phyloP scores from a whole-genome alignment of 2,329 filamentous ascomycete genomes.

The Pestalotiopsis sp. region DNA sequence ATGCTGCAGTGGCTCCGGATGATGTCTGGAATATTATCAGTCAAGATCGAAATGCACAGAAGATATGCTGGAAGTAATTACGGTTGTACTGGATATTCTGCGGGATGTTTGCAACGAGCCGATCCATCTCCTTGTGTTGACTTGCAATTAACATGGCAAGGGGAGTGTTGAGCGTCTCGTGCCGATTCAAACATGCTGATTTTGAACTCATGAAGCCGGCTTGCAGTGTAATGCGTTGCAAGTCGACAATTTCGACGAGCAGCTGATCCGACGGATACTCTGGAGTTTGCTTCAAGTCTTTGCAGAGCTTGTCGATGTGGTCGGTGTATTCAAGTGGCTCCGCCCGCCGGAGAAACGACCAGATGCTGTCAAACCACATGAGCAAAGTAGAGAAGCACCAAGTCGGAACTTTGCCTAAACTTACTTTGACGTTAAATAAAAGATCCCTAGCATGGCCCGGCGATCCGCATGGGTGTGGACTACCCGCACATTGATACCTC shows the following conservation, averaged over 20 bases:
- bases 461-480: not conserved
- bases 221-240: not conserved
- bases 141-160: not conserved
- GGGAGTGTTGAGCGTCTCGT: not conserved
- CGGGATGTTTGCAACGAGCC: not conserved
- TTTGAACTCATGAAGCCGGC: not conserved
- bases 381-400: not conserved
- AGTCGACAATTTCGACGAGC: not conserved
- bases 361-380: not conserved
- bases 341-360: not conserved
- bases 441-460: not conserved
- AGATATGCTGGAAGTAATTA: not conserved
- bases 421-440: slow-evolving; percentile 1
- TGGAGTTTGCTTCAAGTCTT: not conserved
- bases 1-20: not conserved
- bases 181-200: not conserved
- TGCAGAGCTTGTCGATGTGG: not conserved
- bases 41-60: not conserved
- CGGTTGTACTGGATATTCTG: not conserved
- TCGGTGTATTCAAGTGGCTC: not conserved
- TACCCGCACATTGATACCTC: not conserved
- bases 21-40: not conserved
- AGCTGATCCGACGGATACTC: not conserved
- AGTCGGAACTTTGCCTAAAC: not conserved
- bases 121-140: not conserved